These are phyloP conservation scores for Rubus parviflorus DNA, from an alignment of 306 rosid species.

Conservation along the genomic window DNA sequence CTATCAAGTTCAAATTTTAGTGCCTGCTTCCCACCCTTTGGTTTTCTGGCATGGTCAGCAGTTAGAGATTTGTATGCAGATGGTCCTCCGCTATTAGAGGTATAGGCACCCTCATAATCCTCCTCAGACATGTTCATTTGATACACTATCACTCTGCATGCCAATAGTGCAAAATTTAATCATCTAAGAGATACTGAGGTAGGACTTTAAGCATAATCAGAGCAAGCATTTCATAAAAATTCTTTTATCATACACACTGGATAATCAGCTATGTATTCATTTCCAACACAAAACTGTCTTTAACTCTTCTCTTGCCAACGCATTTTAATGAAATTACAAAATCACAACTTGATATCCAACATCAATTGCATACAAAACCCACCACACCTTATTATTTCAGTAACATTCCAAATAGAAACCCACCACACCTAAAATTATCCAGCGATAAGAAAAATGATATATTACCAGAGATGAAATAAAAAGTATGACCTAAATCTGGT, in stretches of 20 bases:
- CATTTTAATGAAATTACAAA: too few species aligned
- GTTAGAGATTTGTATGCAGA: slow-evolving; percentile 42
- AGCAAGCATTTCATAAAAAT: background rate
- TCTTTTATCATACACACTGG: slow-evolving; percentile 29
- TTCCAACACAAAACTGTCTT: too few species aligned
- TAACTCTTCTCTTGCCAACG: too few species aligned
- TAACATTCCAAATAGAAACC: too few species aligned
- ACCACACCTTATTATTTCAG: too few species aligned
- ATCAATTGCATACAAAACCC: too few species aligned
- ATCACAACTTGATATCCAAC: too few species aligned
- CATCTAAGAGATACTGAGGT: background rate
- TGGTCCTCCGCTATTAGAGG: slow-evolving; percentile 11
- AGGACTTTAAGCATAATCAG: slow-evolving; percentile 4
- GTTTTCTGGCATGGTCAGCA: slow-evolving; percentile 56
- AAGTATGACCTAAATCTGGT: too few species aligned
- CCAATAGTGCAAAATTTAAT: slow-evolving; percentile 21
- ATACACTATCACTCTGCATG: slow-evolving; percentile 39
- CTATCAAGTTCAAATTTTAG: slow-evolving; percentile 46
- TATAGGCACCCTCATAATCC: slow-evolving; percentile 35
- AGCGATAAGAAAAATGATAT: too few species aligned
- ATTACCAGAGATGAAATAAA: too few species aligned
- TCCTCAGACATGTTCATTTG: slow-evolving; percentile 21
- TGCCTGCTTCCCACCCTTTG: slow-evolving; percentile 55
- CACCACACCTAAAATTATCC: too few species aligned
- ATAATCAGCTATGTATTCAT: slow-evolving; percentile 32